Conservation (phyloP, 148 eudicot genomes). For the Cornus controversa region DNA sequence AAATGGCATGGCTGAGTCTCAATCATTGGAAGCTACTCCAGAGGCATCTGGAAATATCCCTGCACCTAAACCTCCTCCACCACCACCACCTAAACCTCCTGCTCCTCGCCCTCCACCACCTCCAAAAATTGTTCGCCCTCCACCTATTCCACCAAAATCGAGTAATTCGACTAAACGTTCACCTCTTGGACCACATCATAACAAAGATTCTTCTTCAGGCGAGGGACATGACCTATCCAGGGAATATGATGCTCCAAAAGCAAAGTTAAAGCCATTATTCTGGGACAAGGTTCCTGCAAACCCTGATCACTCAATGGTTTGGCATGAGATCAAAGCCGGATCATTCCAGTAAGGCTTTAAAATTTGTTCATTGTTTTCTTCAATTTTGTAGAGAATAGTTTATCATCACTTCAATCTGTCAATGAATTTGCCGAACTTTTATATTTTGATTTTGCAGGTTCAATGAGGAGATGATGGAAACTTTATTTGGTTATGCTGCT, state of each 20-base stretch:
- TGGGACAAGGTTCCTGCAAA: constrained; percentile 69
- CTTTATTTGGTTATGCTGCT: constrained; percentile 65
- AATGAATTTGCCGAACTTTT: constrained; percentile 6
- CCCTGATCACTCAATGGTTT: constrained; percentile 63
- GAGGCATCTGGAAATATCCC: constrained; percentile 21
- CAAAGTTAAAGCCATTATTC: constrained; percentile 61
- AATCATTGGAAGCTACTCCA: constrained; percentile 15
- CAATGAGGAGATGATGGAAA: constrained; percentile 92
- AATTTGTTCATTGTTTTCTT: neutral
- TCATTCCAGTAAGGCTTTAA: constrained; percentile 53
- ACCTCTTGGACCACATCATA: constrained; percentile 42
- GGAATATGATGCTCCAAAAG: constrained; percentile 38
- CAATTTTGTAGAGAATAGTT: neutral
- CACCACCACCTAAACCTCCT: constrained; percentile 53
- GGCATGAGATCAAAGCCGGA: constrained; percentile 63
- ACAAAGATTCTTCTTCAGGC: constrained; percentile 31
- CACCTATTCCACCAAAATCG: constrained; percentile 62
- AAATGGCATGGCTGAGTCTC: neutral
- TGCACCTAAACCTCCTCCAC: constrained; percentile 43
- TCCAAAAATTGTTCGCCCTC: constrained; percentile 49
- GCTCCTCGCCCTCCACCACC: constrained; percentile 66
- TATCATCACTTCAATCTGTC: neutral
- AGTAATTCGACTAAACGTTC: constrained; percentile 29
- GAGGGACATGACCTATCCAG: constrained; percentile 26
- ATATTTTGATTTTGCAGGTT: constrained; percentile 43